A percentile compares a stretch with the other conserved stretches of the same genome.
phyloP scores from a whole-genome alignment of 1,284 basidiomycete species.

The Trametes sp. region DNA sequence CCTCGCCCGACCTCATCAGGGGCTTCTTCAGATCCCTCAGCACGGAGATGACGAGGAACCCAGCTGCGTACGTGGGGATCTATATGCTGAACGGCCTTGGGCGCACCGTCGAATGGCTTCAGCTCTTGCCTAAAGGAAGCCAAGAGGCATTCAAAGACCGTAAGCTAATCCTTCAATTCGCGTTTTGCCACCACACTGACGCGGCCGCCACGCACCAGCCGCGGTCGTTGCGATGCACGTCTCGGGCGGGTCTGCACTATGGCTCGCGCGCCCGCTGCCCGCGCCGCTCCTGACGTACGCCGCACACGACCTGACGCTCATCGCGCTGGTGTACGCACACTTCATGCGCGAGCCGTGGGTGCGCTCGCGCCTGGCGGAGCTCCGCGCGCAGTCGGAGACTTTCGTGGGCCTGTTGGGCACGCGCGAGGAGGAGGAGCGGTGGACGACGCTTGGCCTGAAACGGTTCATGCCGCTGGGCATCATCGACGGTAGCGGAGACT shows the following conservation, averaged over 20 bases:
- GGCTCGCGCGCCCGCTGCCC: constrained; percentile 48
- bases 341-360: constrained; percentile 46
- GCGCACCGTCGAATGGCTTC: neutral
- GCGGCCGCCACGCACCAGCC: constrained; percentile 33
- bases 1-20: neutral
- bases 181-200: too few relatives aligned
- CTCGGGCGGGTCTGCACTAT: constrained; percentile 40
- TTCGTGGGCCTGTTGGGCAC: constrained; percentile 34
- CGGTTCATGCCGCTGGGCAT: constrained; percentile 34
- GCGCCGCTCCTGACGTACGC: constrained; percentile 48
- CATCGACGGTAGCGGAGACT: neutral
- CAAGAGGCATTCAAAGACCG: constrained; percentile 36
- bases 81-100: constrained; percentile 8
- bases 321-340: constrained; percentile 46
- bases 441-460: constrained; percentile 27
- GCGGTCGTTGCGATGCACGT: constrained; percentile 49
- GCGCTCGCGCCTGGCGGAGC: constrained; percentile 7
- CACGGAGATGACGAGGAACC: constrained; percentile 1
- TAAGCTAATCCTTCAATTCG: constrained; percentile 24
- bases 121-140: neutral
- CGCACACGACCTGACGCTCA: constrained; percentile 50
- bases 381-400: constrained; percentile 29
- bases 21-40: constrained; percentile 6
- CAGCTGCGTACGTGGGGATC: constrained; percentile 8
- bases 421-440: constrained; percentile 24